A percentile compares a stretch with the other conserved stretches of the same genome.
These are phyloP conservation scores for Fomitopsis palustris DNA, from an alignment of 1,284 basidiomycete species.

Conservation along the genomic window DNA sequence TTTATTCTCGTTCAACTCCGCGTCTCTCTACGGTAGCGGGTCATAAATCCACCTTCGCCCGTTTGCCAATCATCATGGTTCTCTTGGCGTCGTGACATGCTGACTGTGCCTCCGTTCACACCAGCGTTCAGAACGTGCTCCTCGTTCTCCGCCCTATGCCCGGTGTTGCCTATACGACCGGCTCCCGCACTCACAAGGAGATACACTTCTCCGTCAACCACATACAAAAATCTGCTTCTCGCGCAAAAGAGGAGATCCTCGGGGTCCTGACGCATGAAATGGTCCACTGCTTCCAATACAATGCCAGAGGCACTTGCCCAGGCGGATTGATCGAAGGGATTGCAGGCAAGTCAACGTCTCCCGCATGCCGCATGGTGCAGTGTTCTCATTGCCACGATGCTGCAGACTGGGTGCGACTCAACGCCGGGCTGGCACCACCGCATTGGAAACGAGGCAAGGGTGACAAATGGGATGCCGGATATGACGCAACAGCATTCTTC, in stretches of 20 bases:
- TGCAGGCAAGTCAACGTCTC: conserved; percentile 45
- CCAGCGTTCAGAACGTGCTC: conserved; percentile 49
- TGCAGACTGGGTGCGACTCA: conserved; percentile 67
- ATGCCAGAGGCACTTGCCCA: conserved; percentile 55
- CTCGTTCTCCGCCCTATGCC: conserved; percentile 61
- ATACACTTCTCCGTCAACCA: conserved; percentile 68
- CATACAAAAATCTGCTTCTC: conserved; percentile 40
- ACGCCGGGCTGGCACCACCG: conserved; percentile 52
- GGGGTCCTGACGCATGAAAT: conserved; percentile 68
- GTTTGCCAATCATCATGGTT: too few relatives aligned
- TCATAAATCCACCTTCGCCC: neutral
- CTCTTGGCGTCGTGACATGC: neutral
- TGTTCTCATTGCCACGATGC: neutral
- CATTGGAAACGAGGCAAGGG: conserved; percentile 53
- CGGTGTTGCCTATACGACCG: conserved; percentile 63
- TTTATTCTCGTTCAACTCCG: neutral
- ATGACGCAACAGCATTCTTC: conserved; percentile 68
- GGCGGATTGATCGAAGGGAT: conserved; percentile 71
- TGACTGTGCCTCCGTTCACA: neutral
- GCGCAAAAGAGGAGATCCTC: conserved; percentile 54
- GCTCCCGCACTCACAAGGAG: conserved; percentile 56
- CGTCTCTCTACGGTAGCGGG: neutral
- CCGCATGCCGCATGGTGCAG: neutral
- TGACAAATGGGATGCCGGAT: conserved; percentile 68
- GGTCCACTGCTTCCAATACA: conserved; percentile 73